A percentile compares a stretch with the other conserved stretches of the same genome.
Evolutionary conservation across 257 asterid species (phyloP).

Genomic region (Thymus quinquecostatus): DNA sequence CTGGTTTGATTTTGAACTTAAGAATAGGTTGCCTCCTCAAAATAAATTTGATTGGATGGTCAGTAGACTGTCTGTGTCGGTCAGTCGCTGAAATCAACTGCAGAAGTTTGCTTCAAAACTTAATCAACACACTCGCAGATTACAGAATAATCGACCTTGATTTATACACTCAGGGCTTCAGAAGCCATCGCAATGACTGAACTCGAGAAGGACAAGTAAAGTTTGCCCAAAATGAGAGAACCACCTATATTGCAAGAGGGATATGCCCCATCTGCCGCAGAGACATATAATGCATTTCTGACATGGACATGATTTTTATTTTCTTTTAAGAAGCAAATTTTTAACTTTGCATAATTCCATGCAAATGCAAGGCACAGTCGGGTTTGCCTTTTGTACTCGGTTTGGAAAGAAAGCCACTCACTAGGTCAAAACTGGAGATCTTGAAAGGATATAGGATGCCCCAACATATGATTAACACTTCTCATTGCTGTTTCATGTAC

Average conservation of each 20-base stretch:
- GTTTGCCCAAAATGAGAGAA: not conserved
- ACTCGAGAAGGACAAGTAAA: conserved; percentile 1
- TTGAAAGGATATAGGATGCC: too few relatives aligned
- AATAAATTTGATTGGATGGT: conserved; percentile 95
- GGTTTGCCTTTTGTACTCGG: not conserved
- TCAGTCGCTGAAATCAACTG: conserved; percentile 97
- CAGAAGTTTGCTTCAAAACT: conserved; percentile 22
- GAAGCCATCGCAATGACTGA: not conserved
- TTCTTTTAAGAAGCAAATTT: not conserved
- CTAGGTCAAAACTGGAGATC: not conserved
- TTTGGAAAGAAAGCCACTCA: not conserved
- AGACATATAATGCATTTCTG: not conserved
- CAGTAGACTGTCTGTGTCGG: conserved; percentile 88
- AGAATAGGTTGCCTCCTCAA: conserved; percentile 74
- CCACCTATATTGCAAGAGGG: not conserved
- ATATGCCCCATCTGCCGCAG: too few relatives aligned
- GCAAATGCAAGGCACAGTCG: not conserved
- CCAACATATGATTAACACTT: not conserved
- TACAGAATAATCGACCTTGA: not conserved
- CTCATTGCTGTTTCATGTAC: not conserved
- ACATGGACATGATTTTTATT: not conserved
- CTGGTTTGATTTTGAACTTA: conserved; percentile 93
- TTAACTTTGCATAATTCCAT: not conserved
- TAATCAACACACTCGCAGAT: not conserved
- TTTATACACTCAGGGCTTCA: not conserved